A percentile compares a stretch with the other conserved stretches of the same genome.
These are phyloP conservation scores for Evansstolkia leycettana DNA, from an alignment of 495 filamentous ascomycete genomes.

Conservation along the genomic window DNA sequence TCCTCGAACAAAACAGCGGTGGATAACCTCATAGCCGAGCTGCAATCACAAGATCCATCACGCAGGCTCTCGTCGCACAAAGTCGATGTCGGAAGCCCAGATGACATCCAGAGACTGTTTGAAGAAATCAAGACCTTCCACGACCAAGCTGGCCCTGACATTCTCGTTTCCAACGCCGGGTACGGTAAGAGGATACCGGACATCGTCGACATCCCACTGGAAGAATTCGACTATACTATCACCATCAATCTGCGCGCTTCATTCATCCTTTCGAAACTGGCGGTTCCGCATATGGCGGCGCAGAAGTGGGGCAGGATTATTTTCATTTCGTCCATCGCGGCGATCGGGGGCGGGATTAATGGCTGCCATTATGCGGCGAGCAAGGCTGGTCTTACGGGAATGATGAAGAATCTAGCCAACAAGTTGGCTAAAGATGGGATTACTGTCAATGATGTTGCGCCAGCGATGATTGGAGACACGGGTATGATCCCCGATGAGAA, in stretches of 20 bases:
- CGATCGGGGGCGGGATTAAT: conserved; percentile 53
- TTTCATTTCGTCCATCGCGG: conserved; percentile 58
- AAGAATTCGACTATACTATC: conserved; percentile 57
- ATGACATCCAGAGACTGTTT: conserved; percentile 40
- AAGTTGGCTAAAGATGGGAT: conserved; percentile 51
- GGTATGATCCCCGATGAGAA: conserved; percentile 50
- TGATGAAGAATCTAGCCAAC: conserved; percentile 56
- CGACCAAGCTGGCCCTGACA: conserved; percentile 41
- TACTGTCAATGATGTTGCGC: conserved; percentile 65
- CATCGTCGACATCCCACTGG: conserved; percentile 40
- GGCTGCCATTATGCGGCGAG: conserved; percentile 59
- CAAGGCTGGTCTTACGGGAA: conserved; percentile 48
- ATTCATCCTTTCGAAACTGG: conserved; percentile 53
- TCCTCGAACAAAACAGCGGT: conserved; percentile 37
- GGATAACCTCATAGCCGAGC: conserved; percentile 28
- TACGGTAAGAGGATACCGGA: conserved; percentile 37
- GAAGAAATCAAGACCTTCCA: conserved; percentile 38
- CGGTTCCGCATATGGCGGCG: conserved; percentile 50
- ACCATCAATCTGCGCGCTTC: conserved; percentile 53
- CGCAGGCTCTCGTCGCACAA: conserved; percentile 42
- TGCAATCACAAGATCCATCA: conserved; percentile 16
- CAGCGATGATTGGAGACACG: conserved; percentile 61
- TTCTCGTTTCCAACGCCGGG: conserved; percentile 48
- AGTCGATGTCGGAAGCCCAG: conserved; percentile 41
- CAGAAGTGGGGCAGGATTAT: conserved; percentile 55